Evolutionary conservation across 148 eudicot genomes (phyloP).

Genomic region (Rhododendron mucronatum): DNA sequence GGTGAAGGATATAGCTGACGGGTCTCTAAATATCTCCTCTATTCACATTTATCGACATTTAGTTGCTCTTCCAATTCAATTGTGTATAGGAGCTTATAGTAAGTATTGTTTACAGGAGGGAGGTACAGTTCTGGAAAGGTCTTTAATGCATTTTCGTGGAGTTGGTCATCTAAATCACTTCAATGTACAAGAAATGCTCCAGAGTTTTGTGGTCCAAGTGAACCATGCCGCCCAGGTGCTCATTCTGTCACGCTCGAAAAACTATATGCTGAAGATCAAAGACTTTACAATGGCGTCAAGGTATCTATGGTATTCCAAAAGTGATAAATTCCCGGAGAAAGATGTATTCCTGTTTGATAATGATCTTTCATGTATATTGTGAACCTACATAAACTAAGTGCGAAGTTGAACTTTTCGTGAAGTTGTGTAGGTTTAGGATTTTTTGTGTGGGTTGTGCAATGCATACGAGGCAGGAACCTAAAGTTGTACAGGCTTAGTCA

Average conservation of each 20-base stretch:
- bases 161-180: slow-evolving; percentile 62
- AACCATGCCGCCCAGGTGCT: slow-evolving; percentile 74
- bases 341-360: background rate
- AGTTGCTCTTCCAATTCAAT: background rate
- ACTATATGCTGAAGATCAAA: slow-evolving; percentile 59
- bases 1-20: background rate
- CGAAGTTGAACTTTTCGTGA: background rate
- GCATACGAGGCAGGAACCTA: background rate
- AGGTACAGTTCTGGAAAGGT: slow-evolving; percentile 59
- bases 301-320: slow-evolving; percentile 22
- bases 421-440: background rate
- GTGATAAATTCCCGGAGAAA: background rate
- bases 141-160: slow-evolving; percentile 61
- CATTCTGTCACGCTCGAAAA: slow-evolving; percentile 61
- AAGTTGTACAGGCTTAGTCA: background rate
- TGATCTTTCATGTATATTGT: background rate
- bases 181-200: slow-evolving; percentile 35
- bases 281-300: slow-evolving; percentile 63
- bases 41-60: background rate
- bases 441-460: background rate
- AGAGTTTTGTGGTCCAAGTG: slow-evolving; percentile 26
- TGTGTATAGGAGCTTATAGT: background rate
- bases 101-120: slow-evolving; percentile 37
- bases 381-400: background rate
- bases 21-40: background rate